phyloP scores from a whole-genome alignment of 495 filamentous ascomycete species.

The Cetradonia linearis region DNA sequence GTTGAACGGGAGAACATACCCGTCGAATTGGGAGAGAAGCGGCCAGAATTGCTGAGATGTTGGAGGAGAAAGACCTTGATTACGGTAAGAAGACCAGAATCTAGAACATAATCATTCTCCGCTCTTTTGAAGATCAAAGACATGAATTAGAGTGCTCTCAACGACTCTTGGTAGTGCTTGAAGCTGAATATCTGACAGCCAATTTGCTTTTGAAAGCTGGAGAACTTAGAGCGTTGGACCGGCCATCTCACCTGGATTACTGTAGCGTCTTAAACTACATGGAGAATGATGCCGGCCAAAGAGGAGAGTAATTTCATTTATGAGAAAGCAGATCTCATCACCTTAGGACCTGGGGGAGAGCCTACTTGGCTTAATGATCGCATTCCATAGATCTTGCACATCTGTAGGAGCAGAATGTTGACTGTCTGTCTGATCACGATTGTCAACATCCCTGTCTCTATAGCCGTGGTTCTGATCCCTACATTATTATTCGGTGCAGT shows the following conservation, averaged over 20 bases:
- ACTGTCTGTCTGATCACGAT: constrained; percentile 26
- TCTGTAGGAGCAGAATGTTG: constrained; percentile 23
- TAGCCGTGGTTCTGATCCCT: constrained; percentile 29
- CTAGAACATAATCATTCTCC: no score
- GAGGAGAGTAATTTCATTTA: constrained; percentile 30
- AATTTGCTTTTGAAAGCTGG: constrained; percentile 32
- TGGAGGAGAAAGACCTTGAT: constrained; percentile 29
- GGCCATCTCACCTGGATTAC: constrained; percentile 31
- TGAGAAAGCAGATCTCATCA: constrained; percentile 34
- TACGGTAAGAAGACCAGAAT: constrained; percentile 33
- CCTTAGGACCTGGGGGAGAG: constrained; percentile 31
- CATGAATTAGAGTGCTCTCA: no score
- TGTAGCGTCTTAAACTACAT: constrained; percentile 30
- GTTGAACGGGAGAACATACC: constrained; percentile 10
- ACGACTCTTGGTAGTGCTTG: no score
- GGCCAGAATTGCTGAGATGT: constrained; percentile 26
- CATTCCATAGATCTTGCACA: constrained; percentile 28
- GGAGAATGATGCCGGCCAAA: constrained; percentile 26
- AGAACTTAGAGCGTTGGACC: constrained; percentile 28
- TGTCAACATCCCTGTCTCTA: constrained; percentile 12
- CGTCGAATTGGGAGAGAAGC: constrained; percentile 8
- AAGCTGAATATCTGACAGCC: constrained; percentile 18
- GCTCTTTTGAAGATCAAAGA: no score
- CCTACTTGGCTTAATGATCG: constrained; percentile 33
- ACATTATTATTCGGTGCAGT: constrained; percentile 32